phyloP scores from a whole-genome alignment of 306 rosid genomes.

The Cucurbita argyrosperma region DNA sequence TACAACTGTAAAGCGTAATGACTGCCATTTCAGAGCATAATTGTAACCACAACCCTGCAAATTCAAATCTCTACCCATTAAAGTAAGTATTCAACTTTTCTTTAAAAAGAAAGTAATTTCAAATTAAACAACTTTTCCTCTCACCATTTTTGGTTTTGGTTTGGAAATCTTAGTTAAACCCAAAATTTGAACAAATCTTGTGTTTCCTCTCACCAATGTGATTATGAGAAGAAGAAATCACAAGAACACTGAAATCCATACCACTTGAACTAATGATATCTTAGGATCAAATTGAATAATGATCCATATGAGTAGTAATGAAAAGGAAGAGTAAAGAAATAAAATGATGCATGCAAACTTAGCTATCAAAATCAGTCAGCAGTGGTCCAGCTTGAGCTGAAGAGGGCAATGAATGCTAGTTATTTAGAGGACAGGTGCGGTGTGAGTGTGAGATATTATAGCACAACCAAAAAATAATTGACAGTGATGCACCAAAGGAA shows the following conservation, averaged over 20 bases:
- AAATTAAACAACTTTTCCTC: neutral
- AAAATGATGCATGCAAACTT: neutral
- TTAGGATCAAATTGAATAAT: neutral
- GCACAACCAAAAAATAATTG: constrained; percentile 1
- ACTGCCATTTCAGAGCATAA: constrained; percentile 11
- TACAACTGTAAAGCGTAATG: constrained; percentile 7
- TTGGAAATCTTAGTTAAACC: neutral
- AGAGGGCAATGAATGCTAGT: constrained; percentile 5
- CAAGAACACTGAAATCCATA: neutral
- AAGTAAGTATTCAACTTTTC: neutral
- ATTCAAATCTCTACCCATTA: neutral
- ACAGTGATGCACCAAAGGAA: neutral
- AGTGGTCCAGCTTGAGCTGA: constrained; percentile 1
- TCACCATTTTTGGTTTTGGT: neutral
- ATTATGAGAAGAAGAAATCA: neutral
- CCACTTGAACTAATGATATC: neutral
- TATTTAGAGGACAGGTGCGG: neutral
- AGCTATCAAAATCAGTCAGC: neutral
- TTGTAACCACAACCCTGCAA: constrained; percentile 1
- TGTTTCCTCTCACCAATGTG: too few relatives aligned
- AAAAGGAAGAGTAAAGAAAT: neutral
- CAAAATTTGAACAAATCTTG: neutral
- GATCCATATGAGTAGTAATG: neutral
- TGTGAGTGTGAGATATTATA: neutral
- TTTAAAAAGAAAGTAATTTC: neutral